Evolutionary conservation across 129 eudicot genomes (phyloP), one percentile per base, ranked within the genome.

Genomic region (Artemisia argyi): DNA sequence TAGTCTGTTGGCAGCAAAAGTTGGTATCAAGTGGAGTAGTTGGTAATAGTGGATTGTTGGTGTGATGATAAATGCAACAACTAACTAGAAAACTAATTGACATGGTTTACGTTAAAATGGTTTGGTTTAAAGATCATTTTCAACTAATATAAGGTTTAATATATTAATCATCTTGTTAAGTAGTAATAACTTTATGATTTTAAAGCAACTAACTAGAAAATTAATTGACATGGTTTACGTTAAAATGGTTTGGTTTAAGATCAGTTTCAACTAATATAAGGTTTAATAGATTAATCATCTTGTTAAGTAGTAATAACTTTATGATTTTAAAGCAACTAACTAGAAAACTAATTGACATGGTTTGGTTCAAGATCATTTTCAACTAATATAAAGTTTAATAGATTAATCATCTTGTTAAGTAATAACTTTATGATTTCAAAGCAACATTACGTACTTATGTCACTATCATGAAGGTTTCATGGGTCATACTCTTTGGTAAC

Each of bases 111-210:
- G 11, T 30, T 15, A 28, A 50, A 62, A 51, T 51, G 22, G 69
- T 63, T 32, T 58, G 78, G 64, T 76, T 49, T 50, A 35, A 69
- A n/a, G 51, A 35, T 69, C 32, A 47, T 69, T 69, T 69, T 69
- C 81, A 69, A 19, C 61, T 59, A 18, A 50, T 42, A 44, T 30
- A 11, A 30, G 51, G 24, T 12, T n/a, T 54, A 54, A 64, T 52
- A 61, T 76, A 50, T 70, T 70, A 61, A 61, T 61, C 58, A 54
- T 77, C 8, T 77, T 11, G 65, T 69, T 77, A 77, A 61, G 35
- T 35, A 39, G 46, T 35, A 39, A 54, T 61, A 60, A 69, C 76
- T 70, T 69, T 61, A 70, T 51, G 26, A 19, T 57, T 59, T 24
- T 2, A 24, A 24, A 24, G 26, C 55, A 14, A 17, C 12, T 39